phyloP scores from a whole-genome alignment of 441 rosid genomes.

The Brassica hybrid region DNA sequence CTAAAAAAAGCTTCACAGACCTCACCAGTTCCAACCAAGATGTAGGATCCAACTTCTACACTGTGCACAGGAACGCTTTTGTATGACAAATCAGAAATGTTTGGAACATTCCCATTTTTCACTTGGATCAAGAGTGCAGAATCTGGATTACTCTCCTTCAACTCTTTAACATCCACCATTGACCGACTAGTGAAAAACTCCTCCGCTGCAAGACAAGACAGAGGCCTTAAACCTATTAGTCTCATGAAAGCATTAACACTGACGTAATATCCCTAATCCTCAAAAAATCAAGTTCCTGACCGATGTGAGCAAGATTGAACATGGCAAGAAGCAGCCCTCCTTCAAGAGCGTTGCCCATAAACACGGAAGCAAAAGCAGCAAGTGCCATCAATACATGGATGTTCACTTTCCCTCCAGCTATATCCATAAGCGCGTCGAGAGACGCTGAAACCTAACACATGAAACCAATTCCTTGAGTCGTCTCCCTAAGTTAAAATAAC shows the following conservation, averaged over 20 bases:
- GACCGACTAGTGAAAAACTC: slow-evolving; percentile 95
- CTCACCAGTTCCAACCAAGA: slow-evolving; percentile 98
- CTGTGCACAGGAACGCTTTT: slow-evolving; percentile 86
- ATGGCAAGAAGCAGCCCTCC: slow-evolving; percentile 95
- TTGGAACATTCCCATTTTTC: slow-evolving; percentile 65
- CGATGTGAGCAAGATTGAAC: slow-evolving; percentile 98
- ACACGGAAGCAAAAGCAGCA: slow-evolving; percentile 86
- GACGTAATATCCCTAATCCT: slow-evolving; percentile 4
- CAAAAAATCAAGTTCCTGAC: slow-evolving; percentile 29
- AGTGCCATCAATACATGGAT: slow-evolving; percentile 97
- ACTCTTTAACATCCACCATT: slow-evolving; percentile 90
- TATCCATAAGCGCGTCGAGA: slow-evolving; percentile 85
- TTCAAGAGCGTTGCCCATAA: slow-evolving; percentile 92
- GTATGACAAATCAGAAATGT: slow-evolving; percentile 72
- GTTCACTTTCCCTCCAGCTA: slow-evolving; percentile 89
- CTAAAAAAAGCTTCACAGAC: slow-evolving; percentile 57
- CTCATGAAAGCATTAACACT: background rate
- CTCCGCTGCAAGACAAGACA: slow-evolving; percentile 69
- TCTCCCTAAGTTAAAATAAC: background rate
- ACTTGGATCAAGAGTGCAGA: slow-evolving; percentile 77
- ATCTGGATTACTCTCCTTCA: slow-evolving; percentile 92
- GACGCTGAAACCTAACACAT: slow-evolving; percentile 78
- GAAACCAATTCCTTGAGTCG: background rate
- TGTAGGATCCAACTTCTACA: slow-evolving; percentile 79
- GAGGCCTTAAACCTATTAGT: slow-evolving; percentile 6